Evolutionary conservation across 495 filamentous ascomycete species (phyloP).

Genomic region (Pseudevernia furfuracea): DNA sequence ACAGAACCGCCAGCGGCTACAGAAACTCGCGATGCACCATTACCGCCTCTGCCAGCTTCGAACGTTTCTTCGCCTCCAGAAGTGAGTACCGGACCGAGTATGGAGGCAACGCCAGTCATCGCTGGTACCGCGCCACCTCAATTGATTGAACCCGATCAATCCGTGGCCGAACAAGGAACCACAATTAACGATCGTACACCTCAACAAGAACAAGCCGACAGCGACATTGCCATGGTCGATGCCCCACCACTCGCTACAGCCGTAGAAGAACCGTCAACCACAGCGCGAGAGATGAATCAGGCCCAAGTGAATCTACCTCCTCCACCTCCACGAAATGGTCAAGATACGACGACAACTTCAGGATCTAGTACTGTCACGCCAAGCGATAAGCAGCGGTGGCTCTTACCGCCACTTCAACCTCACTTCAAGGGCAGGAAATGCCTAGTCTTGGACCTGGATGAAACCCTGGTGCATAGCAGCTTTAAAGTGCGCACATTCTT

Average conservation of each 20-base stretch:
- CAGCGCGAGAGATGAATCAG: slow-evolving; percentile 32
- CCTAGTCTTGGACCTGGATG: slow-evolving; percentile 89
- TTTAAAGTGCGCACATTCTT: slow-evolving; percentile 68
- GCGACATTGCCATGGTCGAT: slow-evolving; percentile 59
- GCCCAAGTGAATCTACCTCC: slow-evolving; percentile 44
- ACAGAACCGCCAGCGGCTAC: slow-evolving; percentile 14
- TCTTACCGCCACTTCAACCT: slow-evolving; percentile 71
- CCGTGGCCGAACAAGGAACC: slow-evolving; percentile 31
- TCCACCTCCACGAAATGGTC: slow-evolving; percentile 48
- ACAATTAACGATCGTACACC: slow-evolving; percentile 39
- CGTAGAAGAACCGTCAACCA: slow-evolving; percentile 17
- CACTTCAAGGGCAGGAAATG: slow-evolving; percentile 83
- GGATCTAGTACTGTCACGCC: slow-evolving; percentile 33
- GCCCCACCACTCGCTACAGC: slow-evolving; percentile 30
- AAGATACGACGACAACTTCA: slow-evolving; percentile 20
- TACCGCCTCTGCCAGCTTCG: slow-evolving; percentile 22
- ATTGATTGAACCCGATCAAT: slow-evolving; percentile 24
- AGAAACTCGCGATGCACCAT: slow-evolving; percentile 18
- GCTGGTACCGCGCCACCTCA: slow-evolving; percentile 28
- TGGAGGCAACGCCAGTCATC: slow-evolving; percentile 16
- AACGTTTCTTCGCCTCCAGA: slow-evolving; percentile 10
- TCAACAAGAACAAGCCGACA: slow-evolving; percentile 42
- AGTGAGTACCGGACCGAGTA: neutral
- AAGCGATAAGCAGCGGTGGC: slow-evolving; percentile 54
- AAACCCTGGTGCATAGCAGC: slow-evolving; percentile 98